Evolutionary conservation across 306 rosid genomes (phyloP), one percentile per base, ranked within the genome.

Genomic region (Herpetospermum pedunculosum): DNA sequence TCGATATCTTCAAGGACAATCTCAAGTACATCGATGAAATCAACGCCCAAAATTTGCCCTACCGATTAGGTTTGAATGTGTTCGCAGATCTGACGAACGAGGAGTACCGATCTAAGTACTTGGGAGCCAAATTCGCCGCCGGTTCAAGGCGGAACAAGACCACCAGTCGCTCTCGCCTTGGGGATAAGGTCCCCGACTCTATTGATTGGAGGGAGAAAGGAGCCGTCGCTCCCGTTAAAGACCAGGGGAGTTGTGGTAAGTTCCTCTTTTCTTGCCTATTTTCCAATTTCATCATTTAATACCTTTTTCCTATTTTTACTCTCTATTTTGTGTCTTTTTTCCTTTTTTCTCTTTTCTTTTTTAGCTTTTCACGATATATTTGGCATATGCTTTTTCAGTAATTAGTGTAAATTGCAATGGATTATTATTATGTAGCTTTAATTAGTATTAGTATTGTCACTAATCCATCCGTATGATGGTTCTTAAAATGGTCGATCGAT

Each of bases 201-300:
- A 79, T 95, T 71, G 99, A 95, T 80, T 95, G 99, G 99, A 87
- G 99, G 79, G 75, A 87, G 80, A 77, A 89, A 82, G 99, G 99
- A 43, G 99, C 88, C 1, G 96, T 95, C 49, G 71, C 14, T 25
- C 55, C 18, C 8, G 76, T 95, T 82, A 95, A 95, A 79, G 96
- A 95, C 78, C 99, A 95, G 81, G 99, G 89, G 53, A 77, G 88
- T 37, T 95, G 99, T 44, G 99, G 99, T 95, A 47, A 83, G 88
- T 70, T 60, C 44, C 21, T 9, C 30, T 59, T 64, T 43, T 21
- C 72, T 21, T 32, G 12, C 13, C 21, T 14, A n/a, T 29, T 2
- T 13, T 54, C 28, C 29, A 1, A 19, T n/a, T 11, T 28, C 55
- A 2, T 38, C 2, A 5, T 26, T 52, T 21, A 11, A 1, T 1